A percentile compares a stretch with the other conserved stretches of the same genome.
These are phyloP conservation scores for Neonectria coccinea DNA, from an alignment of 2,329 filamentous ascomycete species.

Conservation along the genomic window DNA sequence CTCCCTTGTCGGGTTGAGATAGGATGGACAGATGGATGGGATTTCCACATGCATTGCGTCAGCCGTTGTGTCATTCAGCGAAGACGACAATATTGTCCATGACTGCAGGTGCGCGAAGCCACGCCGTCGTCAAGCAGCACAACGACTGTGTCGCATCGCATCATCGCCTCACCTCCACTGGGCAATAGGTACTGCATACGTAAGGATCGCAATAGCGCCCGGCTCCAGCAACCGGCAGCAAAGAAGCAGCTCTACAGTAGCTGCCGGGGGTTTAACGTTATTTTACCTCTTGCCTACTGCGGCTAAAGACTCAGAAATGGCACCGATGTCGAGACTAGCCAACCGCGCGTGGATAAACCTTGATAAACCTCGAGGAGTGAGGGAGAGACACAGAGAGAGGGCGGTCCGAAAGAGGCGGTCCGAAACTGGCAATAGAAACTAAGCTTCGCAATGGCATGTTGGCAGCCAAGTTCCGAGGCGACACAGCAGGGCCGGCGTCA, in stretches of 20 bases:
- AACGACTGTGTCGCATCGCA: conserved; percentile 13
- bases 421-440: not conserved
- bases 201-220: conserved; percentile 3
- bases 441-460: not conserved
- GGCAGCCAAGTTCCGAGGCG: not conserved
- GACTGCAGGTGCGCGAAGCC: conserved; percentile 14
- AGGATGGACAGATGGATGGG: conserved; percentile 3
- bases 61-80: conserved; percentile 11
- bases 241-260: not conserved
- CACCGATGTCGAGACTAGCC: not conserved
- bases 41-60: conserved; percentile 28
- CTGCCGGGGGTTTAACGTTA: conserved; percentile 12
- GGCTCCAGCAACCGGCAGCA: conserved; percentile 7
- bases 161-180: not conserved
- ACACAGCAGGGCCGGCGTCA: not conserved
- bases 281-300: conserved; percentile 20
- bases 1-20: conserved; percentile 1
- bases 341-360: not conserved
- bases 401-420: no score
- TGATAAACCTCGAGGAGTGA: conserved; percentile 3
- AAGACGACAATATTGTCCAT: not conserved
- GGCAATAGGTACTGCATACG: not conserved
- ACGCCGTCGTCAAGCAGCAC: conserved; percentile 12
- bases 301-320: conserved; percentile 2
- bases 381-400: not conserved